Evolutionary conservation across 768 basidiomycete genomes (phyloP), one percentile per base, ranked within the genome.

Genomic region (Mycena kentingensis): DNA sequence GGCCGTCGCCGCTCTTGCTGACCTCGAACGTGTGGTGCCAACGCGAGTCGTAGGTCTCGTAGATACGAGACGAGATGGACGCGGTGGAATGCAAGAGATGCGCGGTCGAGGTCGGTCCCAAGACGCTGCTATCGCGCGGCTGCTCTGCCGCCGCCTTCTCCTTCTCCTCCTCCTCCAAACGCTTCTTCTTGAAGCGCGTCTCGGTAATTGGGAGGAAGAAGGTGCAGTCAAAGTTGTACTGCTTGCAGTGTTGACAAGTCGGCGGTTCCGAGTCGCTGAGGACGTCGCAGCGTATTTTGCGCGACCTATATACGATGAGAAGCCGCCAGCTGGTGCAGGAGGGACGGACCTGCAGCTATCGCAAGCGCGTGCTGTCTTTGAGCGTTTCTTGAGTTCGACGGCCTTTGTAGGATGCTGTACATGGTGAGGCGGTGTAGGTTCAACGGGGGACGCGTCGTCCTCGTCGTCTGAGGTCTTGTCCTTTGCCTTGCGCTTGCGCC

Each of bases 121-220:
- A 85, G 35, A 90, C 82, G 51, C 80, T 78, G 59, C 80, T 76
- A 58, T 89, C 87, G 45, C 75, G 76, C 54, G 72, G 78, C 32
- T 52, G 56, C 18, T 34, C 52, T 32, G 32, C 24, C 27, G 55
- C 58, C 21, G 66, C 46, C 49, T 61, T 61, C 41, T 65, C 53
- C 44, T 76, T 75, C 43, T 74, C 74, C 36, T 72, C 72, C 27
- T 75, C 75, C 21, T 62, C 59, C 3, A 93, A 89, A 37, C 85
- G 52, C 60, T 89, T 88, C 77, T 97, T 97, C 75, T 98, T 98
- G 80, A 98, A 99, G 18, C 97, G 87, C 0, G 97, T 99, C 70
- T 98, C 97, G 10, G 96, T 93, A 62, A 99, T 99, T 34, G 97
- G 97, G 12, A 98, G 83, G 77, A 97, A 96, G 73, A 95, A 97